A percentile compares a stretch with the other conserved stretches of the same genome.
phyloP scores from a whole-genome alignment of 2,329 filamentous ascomycete species.

The Penicillium paneum region DNA sequence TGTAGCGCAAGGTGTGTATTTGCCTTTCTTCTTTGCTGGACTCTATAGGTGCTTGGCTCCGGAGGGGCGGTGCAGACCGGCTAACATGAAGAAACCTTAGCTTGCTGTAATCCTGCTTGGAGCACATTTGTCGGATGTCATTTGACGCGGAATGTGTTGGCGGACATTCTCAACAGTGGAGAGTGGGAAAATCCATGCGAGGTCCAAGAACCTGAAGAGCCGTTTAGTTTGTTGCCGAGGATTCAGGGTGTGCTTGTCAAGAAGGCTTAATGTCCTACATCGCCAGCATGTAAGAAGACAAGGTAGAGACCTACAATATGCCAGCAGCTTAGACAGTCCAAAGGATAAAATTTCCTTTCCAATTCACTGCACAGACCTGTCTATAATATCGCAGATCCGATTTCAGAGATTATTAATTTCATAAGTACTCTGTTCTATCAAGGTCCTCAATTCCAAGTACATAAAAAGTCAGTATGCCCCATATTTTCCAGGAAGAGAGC shows the following conservation, averaged over 20 bases:
- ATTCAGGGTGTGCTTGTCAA: constrained; percentile 23
- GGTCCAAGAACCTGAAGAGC: constrained; percentile 17
- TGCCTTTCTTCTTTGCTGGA: neutral
- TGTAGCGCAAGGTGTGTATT: constrained; percentile 28
- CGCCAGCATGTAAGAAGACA: too few species aligned
- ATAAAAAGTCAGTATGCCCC: neutral
- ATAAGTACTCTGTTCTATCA: constrained; percentile 7
- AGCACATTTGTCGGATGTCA: constrained; percentile 19
- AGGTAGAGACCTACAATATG: too few species aligned
- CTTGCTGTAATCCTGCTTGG: constrained; percentile 20
- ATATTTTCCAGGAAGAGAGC: neutral
- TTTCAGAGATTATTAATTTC: neutral
- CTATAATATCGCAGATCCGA: neutral
- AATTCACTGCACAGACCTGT: too few species aligned
- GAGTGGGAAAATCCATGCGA: constrained; percentile 22
- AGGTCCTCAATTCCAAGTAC: constrained; percentile 16
- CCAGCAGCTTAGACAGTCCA: too few species aligned
- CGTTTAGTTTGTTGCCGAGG: constrained; percentile 15
- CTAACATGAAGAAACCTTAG: constrained; percentile 12
- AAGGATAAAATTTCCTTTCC: too few species aligned
- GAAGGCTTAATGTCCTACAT: constrained; percentile 1
- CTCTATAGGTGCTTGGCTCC: neutral
- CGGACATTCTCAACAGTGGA: constrained; percentile 19
- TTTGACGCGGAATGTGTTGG: constrained; percentile 17
- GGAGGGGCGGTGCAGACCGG: constrained; percentile 13